Evolutionary conservation across 495 filamentous ascomycete genomes (phyloP), one percentile per base, ranked within the genome.

Genomic region (Podospora fimiseda): DNA sequence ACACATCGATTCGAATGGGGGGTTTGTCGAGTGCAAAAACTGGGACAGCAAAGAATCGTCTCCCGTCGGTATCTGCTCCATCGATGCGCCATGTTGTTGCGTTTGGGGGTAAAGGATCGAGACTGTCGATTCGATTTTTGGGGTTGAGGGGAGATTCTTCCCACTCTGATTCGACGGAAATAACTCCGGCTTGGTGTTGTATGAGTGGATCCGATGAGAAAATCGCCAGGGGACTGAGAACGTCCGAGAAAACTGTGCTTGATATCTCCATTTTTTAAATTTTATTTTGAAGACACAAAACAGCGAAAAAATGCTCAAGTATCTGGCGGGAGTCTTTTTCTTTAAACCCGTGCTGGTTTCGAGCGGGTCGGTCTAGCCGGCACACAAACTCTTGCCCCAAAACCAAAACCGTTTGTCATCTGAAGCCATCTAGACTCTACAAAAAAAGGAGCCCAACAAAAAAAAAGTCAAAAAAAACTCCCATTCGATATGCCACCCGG

Each of bases 1-100:
- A 69, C 20, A 72, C 59, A 51, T 72, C 71, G 55, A 74, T 68
- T 13, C 70, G 64, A 21, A 70, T 55, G 13, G 71, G 71, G 15
- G 70, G 67, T 18, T 50, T 47, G 36, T 53, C 50, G 15, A 58
- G 11, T 11, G 67, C 61, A 47, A 72, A 71, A 37, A 57, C 23
- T 13, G 71, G 71, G 0, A 66, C 37, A 21, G 63, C 65, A 44
- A 70, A 69, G 54, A 70, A 64, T 37, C 69, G 70, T 8, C 62
- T 65, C 38, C 65, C 71, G 22, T 67, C 54, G 44, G 60, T 57
- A 38, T 67, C 63, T 30, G 63, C 60, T 11, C 64, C 68, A 46
- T 72, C 66, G 38, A 72, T 43, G 11, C 60, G 62, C 70, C 70
- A 72, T 50, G 63, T 53, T 7, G 65, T n/a, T n/a, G n/a, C n/a